Conservation (phyloP, 2,329 filamentous ascomycete genomes). For the Whalleya microplaca region DNA sequence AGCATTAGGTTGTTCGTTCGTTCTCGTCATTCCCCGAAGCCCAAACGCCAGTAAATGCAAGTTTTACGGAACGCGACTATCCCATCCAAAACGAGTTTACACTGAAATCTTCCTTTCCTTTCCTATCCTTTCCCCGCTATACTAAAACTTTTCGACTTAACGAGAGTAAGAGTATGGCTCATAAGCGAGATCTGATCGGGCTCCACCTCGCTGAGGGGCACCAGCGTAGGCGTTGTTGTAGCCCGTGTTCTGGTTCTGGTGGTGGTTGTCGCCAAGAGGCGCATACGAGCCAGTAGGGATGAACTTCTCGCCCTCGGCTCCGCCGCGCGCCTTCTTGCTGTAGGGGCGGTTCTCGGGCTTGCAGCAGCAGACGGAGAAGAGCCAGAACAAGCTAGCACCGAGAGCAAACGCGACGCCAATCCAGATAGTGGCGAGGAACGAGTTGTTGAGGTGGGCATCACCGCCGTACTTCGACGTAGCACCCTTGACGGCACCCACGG, state of each 20-base stretch:
- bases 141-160: constrained; percentile 38
- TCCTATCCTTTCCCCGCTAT: constrained; percentile 1
- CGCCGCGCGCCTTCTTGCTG: constrained; percentile 30
- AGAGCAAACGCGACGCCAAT: constrained; percentile 78
- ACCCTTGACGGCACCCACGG: constrained; percentile 70
- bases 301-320: constrained; percentile 55
- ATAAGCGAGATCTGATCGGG: constrained; percentile 59
- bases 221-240: constrained; percentile 47
- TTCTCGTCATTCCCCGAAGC: constrained; percentile 27
- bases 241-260: constrained; percentile 40
- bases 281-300: constrained; percentile 49
- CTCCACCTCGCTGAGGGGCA: constrained; percentile 45
- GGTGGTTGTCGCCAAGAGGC: constrained; percentile 47
- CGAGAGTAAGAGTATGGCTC: constrained; percentile 65
- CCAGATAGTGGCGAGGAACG: constrained; percentile 77
- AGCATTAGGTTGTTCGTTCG: constrained; percentile 18
- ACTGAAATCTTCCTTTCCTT: neutral
- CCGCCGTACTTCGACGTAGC: constrained; percentile 75
- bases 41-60: constrained; percentile 35
- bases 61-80: constrained; percentile 9
- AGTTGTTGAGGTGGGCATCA: constrained; percentile 64
- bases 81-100: constrained; percentile 3
- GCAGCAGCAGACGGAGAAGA: constrained; percentile 91
- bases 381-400: constrained; percentile 83
- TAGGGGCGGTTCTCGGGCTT: constrained; percentile 57